Conservation (phyloP, 176 grass and related monocot genomes). For the maize (Zea mays) region DNA sequence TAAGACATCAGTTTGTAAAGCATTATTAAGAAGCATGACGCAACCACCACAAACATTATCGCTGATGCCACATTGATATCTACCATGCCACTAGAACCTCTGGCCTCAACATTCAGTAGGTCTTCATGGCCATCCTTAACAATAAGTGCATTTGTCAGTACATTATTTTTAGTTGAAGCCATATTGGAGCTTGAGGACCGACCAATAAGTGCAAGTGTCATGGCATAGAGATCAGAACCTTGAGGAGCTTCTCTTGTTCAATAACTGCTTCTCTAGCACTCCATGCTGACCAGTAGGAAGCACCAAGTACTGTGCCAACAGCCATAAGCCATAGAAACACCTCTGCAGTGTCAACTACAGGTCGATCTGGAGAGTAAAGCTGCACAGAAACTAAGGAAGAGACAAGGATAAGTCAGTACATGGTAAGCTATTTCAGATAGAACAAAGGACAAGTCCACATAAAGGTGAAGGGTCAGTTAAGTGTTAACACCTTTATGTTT, state of each 20-base stretch:
- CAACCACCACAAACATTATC: conserved; percentile 89
- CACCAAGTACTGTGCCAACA: conserved; percentile 88
- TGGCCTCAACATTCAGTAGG: conserved; percentile 51
- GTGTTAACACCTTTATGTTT: not conserved
- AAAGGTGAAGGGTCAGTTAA: not conserved
- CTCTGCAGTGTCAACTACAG: conserved; percentile 84
- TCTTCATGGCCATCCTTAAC: conserved; percentile 79
- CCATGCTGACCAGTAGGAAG: conserved; percentile 95
- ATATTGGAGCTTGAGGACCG: not conserved
- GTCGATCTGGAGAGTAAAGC: conserved; percentile 90
- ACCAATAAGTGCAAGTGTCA: not conserved
- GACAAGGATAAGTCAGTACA: conserved; percentile 26
- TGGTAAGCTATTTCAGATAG: conserved; percentile 23
- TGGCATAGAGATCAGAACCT: conserved; percentile 54
- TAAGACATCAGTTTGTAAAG: conserved; percentile 89
- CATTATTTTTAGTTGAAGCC: conserved; percentile 25
- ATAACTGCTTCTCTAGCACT: conserved; percentile 71
- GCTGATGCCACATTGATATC: conserved; percentile 81
- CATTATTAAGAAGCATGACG: conserved; percentile 90
- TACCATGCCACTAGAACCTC: conserved; percentile 70
- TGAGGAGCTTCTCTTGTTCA: conserved; percentile 86
- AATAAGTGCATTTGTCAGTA: conserved; percentile 37
- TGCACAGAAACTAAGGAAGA: conserved; percentile 69
- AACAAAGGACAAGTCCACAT: not conserved
- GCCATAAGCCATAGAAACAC: conserved; percentile 99